Evolutionary conservation across 495 filamentous ascomycete species (phyloP), one percentile per base, ranked within the genome.

Genomic region (Friedmanniomyces endolithicus): DNA sequence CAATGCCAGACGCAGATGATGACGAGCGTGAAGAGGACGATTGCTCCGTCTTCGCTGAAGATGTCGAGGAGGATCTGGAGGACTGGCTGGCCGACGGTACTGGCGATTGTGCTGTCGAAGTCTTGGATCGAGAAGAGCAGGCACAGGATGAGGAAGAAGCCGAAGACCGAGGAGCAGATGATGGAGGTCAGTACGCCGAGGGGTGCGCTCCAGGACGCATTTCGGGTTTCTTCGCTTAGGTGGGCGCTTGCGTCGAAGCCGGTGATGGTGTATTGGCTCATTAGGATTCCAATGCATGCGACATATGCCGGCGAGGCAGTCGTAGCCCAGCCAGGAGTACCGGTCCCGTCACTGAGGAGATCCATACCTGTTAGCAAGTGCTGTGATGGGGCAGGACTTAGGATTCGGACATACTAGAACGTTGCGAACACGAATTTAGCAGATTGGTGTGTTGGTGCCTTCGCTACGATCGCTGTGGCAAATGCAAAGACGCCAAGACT

Each of bases 1-100:
- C 74, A 78, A 55, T 81, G 78, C 78, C 78, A 81, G 6, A 81
- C 72, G 31, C 78, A 81, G 7, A 80, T 61, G 61, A 81, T 78
- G 57, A 81, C 72, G n/a, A 81, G 64, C 6, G 69, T 72, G 64
- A 81, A 78, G 29, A 80, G 53, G 12, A 68, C 77, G 16, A 81
- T 68, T 19, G 78, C 78, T 6, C 78, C 78, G 24, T 75, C 60
- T 40, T 74, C 67, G 1, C 78, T 77, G 29, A 74, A 75, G n/a
- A 77, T 64, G 60, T 81, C 78, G 16, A 79, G 67, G 17, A 80
- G 64, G 40, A 81, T 81, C 63, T 80, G 76, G 17, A 80, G 60
- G 8, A 81, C 78, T 0, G 78, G 78, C 56, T 81, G 76, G 0
- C 66, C 72, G 47, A 71, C 71, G 0, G 39, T 24, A 29, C 67